Base-by-base conservation (phyloP, 2,329 filamentous ascomycete genomes). In the Cucurbitaria berberidis region DNA sequence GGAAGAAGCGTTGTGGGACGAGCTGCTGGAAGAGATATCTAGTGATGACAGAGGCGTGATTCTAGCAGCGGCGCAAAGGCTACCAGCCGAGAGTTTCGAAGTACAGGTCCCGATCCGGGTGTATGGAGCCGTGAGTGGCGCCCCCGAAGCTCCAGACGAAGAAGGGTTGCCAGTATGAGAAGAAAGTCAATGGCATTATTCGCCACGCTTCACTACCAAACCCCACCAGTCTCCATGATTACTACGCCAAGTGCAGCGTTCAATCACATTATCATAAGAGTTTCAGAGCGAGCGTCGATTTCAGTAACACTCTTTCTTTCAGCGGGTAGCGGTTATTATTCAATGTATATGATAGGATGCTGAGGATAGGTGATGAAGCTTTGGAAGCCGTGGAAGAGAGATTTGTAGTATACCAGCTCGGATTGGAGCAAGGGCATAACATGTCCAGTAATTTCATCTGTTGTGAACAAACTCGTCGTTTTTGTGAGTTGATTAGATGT, bases 81-180 rank as follows among this genome's bases (percentile, higher is more conserved):
- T 96, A 45, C 83, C 87, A 8, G 93, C 91, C 65, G 92, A 96
- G 78, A 96, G 90, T 66, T 96, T 96, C 75, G 92, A 96, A 74
- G 89, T 96, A 40, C 86, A 87, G 29, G 91, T 96, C 40, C 92
- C 92, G 22, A 78, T 97, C 60, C 85, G 86, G 45, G 89, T 97
- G 9, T 96, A 96, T 64, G 83, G 83, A 5, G 82, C 82, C 55
- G 78, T 80, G 5, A 77, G 81, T 26, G 77, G 79, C 22, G 77
- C 47, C 7, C 53, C 59, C 1, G 72, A 70, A 35, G 60, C 46
- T 10, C 51, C 55, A 19, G 70, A 72, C 44, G 68, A 70, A 21
- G 70, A 73, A 16, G 73, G 73, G 1, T 47, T 73, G 42, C 60
- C 63, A 1, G 68, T 76, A 11, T 75, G 59, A 70, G 35, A 15